These are phyloP conservation scores for Coemansia sp. DNA, from an alignment of 192 early-diverging fungal genomes.

Conservation along the genomic window DNA sequence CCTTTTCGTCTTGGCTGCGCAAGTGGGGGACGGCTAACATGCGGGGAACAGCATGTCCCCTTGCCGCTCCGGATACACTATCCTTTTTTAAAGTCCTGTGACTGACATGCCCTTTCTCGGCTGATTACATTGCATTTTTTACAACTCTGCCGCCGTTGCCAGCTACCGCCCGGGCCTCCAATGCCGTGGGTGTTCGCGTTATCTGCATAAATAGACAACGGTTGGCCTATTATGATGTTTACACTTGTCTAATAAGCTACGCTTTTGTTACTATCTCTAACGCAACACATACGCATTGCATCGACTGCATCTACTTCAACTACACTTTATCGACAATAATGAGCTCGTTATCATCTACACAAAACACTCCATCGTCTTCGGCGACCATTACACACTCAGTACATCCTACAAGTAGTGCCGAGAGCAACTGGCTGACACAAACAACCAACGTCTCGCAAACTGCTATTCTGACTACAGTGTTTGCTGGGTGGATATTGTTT, in stretches of 20 bases:
- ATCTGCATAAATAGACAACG: background rate
- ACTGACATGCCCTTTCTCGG: background rate
- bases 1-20: background rate
- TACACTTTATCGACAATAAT: background rate
- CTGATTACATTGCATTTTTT: background rate
- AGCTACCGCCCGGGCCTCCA: background rate
- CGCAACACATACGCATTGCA: background rate
- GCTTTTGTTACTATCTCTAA: background rate
- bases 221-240: background rate
- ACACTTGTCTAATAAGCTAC: background rate
- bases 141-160: no score
- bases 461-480: conserved; percentile 19
- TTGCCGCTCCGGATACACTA: conserved; percentile 1
- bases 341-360: background rate
- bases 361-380: background rate
- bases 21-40: background rate
- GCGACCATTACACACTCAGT: background rate
- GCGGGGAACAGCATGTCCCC: background rate
- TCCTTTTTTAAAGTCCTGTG: background rate
- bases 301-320: background rate
- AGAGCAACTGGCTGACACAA: conserved; percentile 1
- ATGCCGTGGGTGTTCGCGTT: background rate
- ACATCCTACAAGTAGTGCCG: background rate
- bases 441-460: conserved; percentile 19
- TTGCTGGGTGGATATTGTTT: conserved; percentile 23